Base-by-base conservation (phyloP, 495 filamentous ascomycete species). In the Hypomontagnella submonticulosa region DNA sequence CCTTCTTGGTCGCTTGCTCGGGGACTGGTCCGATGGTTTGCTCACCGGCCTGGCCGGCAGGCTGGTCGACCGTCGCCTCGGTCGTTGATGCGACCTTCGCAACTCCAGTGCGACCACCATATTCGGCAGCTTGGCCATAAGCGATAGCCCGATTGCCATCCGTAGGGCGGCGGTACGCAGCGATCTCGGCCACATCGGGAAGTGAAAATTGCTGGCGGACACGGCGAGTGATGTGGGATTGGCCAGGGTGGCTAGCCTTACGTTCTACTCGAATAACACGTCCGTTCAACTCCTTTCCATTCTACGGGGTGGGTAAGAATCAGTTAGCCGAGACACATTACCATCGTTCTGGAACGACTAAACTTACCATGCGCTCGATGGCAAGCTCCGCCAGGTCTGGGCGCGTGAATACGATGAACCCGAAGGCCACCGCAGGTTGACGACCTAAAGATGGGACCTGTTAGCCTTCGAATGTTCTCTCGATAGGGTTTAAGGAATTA, bases 321-420 rank as follows among this genome's bases (percentile, higher is more conserved):
- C n/a, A 60, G 66, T 37, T 15, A 8, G 20, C 13, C 49, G 19
- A 19, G 32, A 27, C 8, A 10, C 18, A 27, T 12, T n/a, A 37
- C 16, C 1, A 11, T 12, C 0, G 41, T 2, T 38, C 42, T 36
- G 41, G 30, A 63, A 66, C 42, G 57, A 19, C 15, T 43, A 49
- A 15, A 6, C 60, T 57, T 70, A 74, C 71, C 34, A 74, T 36
- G 8, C 42, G 32, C 6, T 63, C 43, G 19, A 85, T 75, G 0
- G 83, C 84, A 7, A 49, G 10, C 34, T 73, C 63, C 4, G 79
- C 82, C 20, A 71, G 55, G 8, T 77, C 73, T 2, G 71, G 60
- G 11, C 66, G 61, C 9, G 61, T 40, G 54, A 80, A 87, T 67
- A 84, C 79, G 33, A 88, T 73, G 52, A 88, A 88, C 4, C 79